These are phyloP conservation scores for Bassia scoparia DNA, from an alignment of 148 eudicot genomes.

Conservation along the genomic window DNA sequence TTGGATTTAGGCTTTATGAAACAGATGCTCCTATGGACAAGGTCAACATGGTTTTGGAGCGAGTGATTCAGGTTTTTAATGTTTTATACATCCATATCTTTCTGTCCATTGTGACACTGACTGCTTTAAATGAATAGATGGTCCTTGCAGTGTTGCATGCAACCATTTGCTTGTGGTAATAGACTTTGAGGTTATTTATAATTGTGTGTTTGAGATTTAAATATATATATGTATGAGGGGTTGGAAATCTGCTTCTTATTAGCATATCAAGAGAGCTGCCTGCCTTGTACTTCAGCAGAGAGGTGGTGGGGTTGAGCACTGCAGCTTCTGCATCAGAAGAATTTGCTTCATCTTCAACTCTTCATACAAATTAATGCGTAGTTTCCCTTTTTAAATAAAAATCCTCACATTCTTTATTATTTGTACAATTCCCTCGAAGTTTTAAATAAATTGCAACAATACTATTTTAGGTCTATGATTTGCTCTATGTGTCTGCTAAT, in stretches of 20 bases:
- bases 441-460: neutral
- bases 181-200: neutral
- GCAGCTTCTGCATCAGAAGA: neutral
- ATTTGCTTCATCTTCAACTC: neutral
- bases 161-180: neutral
- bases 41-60: slow-evolving; percentile 40
- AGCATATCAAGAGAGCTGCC: slow-evolving; percentile 3
- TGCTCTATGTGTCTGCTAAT: too few species aligned
- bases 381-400: neutral
- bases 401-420: neutral
- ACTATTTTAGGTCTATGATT: too few species aligned
- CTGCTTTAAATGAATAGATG: slow-evolving; percentile 5
- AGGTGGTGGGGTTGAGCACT: neutral
- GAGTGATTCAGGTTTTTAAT: slow-evolving; percentile 47
- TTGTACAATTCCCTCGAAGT: neutral
- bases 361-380: neutral
- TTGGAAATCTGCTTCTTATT: neutral
- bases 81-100: neutral
- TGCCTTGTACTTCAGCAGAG: neutral
- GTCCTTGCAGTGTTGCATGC: neutral
- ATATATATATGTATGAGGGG: neutral
- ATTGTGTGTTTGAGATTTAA: neutral
- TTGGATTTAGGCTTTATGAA: slow-evolving; percentile 76
- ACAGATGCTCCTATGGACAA: slow-evolving; percentile 32
- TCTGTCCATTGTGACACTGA: neutral